phyloP scores from a whole-genome alignment of 2,329 filamentous ascomycete genomes.

The Cladosporium velox region DNA sequence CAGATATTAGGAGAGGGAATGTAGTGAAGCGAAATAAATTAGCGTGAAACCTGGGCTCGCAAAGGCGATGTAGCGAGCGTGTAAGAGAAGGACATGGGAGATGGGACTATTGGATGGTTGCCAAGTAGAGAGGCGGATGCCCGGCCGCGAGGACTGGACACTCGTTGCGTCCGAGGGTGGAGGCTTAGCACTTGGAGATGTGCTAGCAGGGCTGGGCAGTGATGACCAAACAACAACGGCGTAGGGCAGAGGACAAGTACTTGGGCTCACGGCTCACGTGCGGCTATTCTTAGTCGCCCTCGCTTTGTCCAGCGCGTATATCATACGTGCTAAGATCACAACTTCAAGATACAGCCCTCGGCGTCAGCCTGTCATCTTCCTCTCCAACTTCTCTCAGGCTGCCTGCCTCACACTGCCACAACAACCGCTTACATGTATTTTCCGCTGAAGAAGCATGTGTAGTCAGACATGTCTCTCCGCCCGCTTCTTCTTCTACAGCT shows the following conservation, averaged over 20 bases:
- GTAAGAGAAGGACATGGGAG: slow-evolving; percentile 11
- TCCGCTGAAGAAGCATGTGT: background rate
- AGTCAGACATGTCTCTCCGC: background rate
- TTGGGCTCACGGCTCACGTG: slow-evolving; percentile 4
- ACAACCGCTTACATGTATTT: background rate
- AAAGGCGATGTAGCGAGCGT: slow-evolving; percentile 13
- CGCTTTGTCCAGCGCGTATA: background rate
- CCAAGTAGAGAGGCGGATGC: slow-evolving; percentile 14
- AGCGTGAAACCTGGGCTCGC: slow-evolving; percentile 6
- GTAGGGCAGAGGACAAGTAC: background rate
- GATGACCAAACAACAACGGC: background rate
- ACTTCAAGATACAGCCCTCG: background rate
- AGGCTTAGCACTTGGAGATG: background rate
- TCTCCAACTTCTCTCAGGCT: background rate
- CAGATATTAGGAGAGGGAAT: background rate
- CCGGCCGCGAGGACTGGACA: too few relatives aligned
- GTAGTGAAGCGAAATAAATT: background rate
- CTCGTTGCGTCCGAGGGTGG: background rate
- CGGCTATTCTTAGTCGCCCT: slow-evolving; percentile 4
- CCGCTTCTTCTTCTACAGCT: background rate
- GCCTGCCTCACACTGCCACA: background rate
- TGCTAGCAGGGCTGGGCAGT: slow-evolving; percentile 5
- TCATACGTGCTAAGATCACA: background rate
- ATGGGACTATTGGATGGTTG: background rate
- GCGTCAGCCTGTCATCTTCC: background rate